phyloP scores from a whole-genome alignment of 805 yeast genomes.

The Torulaspora gathmanii region DNA sequence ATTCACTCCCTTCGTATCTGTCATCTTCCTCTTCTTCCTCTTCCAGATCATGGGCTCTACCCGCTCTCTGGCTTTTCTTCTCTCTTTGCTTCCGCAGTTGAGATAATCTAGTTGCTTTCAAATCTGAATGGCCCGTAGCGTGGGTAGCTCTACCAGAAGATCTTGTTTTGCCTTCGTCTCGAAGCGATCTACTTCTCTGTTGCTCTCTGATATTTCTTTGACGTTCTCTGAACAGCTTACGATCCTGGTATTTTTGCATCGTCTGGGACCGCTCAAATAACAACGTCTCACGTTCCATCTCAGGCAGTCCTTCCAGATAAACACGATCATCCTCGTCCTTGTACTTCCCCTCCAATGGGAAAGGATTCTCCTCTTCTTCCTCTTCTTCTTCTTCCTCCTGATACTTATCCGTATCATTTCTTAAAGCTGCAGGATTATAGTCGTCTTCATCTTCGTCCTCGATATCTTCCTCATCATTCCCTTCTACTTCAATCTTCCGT shows the following conservation, averaged over 20 bases:
- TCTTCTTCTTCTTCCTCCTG: slow-evolving; percentile 39
- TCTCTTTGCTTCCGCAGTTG: slow-evolving; percentile 75
- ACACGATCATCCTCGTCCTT: slow-evolving; percentile 75
- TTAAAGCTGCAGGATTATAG: slow-evolving; percentile 33
- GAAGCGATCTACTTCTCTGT: slow-evolving; percentile 26
- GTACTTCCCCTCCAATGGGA: slow-evolving; percentile 89
- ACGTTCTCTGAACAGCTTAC: slow-evolving; percentile 77
- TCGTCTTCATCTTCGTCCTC: slow-evolving; percentile 43
- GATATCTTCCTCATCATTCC: slow-evolving; percentile 25
- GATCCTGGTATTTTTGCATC: slow-evolving; percentile 81
- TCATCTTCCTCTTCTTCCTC: slow-evolving; percentile 38
- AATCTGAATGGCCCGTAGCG: slow-evolving; percentile 38
- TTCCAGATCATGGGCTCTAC: slow-evolving; percentile 43
- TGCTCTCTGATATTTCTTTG: slow-evolving; percentile 46
- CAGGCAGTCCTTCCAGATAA: slow-evolving; percentile 66
- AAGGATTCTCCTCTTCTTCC: slow-evolving; percentile 58
- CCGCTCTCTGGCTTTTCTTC: slow-evolving; percentile 47
- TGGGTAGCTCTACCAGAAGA: slow-evolving; percentile 37
- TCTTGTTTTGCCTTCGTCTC: slow-evolving; percentile 26
- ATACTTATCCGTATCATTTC: slow-evolving; percentile 27
- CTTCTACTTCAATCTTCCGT: slow-evolving; percentile 33
- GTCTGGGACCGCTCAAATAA: slow-evolving; percentile 91
- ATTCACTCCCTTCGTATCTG: slow-evolving; percentile 37
- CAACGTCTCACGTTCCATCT: slow-evolving; percentile 85
- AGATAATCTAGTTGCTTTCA: slow-evolving; percentile 51